These are phyloP conservation scores for Cryptosporidium viatorum DNA, from an alignment of 169 alveolate genomes.

Conservation along the genomic window DNA sequence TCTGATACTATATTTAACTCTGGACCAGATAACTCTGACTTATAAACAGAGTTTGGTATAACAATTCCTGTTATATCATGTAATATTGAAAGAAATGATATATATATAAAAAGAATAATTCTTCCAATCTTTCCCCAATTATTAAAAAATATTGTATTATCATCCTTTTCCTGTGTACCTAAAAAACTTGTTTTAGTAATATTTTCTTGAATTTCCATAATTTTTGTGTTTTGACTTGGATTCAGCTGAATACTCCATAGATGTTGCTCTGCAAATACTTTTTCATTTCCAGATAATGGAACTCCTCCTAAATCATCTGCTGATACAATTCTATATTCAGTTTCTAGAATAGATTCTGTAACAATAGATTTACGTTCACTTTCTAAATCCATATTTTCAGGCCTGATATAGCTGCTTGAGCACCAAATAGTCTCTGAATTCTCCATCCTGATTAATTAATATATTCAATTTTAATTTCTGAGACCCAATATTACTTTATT, in stretches of 20 bases:
- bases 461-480: not conserved
- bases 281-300: conserved; percentile 67
- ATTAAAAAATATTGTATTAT: conserved; percentile 38
- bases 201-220: not conserved
- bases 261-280: conserved; percentile 65
- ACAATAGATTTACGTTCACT: conserved; percentile 10
- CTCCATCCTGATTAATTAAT: conserved; percentile 18
- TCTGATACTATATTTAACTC: conserved; percentile 45
- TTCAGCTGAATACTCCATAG: conserved; percentile 43
- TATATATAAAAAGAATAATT: conserved; percentile 14
- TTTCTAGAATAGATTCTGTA: conserved; percentile 58
- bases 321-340: conserved; percentile 50
- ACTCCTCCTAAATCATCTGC: conserved; percentile 34
- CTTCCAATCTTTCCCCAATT: conserved; percentile 73
- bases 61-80: conserved; percentile 63
- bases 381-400: conserved; percentile 7
- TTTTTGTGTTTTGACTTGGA: not conserved
- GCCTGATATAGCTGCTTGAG: conserved; percentile 58
- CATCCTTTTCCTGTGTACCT: conserved; percentile 9
- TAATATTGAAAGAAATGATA: conserved; percentile 27
- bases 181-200: conserved; percentile 1
- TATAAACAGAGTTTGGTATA: conserved; percentile 57
- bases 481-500: not conserved
- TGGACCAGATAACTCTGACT: conserved; percentile 37
- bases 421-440: conserved; percentile 57